These are phyloP conservation scores for Tympanopsis confertula DNA, from an alignment of 2,329 filamentous ascomycete species.

Conservation along the genomic window DNA sequence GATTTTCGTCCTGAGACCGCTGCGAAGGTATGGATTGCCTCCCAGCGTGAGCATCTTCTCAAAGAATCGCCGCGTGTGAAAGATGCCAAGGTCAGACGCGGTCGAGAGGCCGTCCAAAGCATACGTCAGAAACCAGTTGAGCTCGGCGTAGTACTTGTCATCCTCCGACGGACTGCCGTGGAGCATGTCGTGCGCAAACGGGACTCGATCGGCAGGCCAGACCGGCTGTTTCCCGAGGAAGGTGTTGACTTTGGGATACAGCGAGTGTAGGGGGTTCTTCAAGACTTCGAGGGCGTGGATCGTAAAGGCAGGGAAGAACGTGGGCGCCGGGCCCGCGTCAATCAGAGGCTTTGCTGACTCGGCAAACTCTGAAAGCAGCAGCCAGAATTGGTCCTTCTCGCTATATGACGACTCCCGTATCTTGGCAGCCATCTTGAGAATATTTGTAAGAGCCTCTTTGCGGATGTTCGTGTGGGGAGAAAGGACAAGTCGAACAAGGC, in stretches of 20 bases:
- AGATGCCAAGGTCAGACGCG: conserved; percentile 44
- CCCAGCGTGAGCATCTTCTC: conserved; percentile 65
- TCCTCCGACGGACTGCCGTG: conserved; percentile 59
- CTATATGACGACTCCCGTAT: conserved; percentile 59
- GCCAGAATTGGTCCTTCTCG: conserved; percentile 67
- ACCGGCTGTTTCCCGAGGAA: conserved; percentile 69
- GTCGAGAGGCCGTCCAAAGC: conserved; percentile 57
- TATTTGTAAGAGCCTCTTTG: conserved; percentile 61
- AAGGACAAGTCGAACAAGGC: conserved; percentile 63
- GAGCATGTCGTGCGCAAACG: conserved; percentile 54
- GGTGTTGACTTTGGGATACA: conserved; percentile 77
- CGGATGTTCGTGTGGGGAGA: conserved; percentile 67
- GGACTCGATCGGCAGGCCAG: conserved; percentile 65
- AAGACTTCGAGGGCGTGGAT: conserved; percentile 59
- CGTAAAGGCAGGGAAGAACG: conserved; percentile 66
- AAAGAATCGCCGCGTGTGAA: conserved; percentile 54
- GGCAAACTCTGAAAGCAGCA: conserved; percentile 67
- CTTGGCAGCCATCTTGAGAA: conserved; percentile 53
- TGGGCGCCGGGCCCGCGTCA: conserved; percentile 50
- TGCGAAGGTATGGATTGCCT: conserved; percentile 50
- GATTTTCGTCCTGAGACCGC: conserved; percentile 46
- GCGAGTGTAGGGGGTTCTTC: conserved; percentile 63
- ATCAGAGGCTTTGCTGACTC: conserved; percentile 57
- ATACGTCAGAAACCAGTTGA: conserved; percentile 63
- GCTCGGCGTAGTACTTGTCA: conserved; percentile 60